Percentiles rank a stretch among this genome's conserved stretches.
Evolutionary conservation across 2,329 filamentous ascomycete genomes (phyloP).

Genomic region (Microcyclospora tardicrescens): DNA sequence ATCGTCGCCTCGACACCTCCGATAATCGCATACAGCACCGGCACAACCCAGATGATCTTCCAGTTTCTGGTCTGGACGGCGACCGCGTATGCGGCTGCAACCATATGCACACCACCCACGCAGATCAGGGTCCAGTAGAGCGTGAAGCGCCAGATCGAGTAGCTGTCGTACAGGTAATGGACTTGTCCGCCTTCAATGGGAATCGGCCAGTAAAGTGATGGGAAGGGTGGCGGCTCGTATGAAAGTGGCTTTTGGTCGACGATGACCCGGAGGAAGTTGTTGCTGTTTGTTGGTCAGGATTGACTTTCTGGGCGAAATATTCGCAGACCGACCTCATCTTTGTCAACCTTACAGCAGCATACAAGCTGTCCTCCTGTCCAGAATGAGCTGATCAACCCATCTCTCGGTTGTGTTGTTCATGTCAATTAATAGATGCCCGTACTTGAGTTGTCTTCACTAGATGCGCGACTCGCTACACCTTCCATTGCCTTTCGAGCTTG

Average conservation of each 20-base stretch:
- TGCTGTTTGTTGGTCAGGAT: conserved; percentile 1
- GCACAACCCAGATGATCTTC: conserved; percentile 55
- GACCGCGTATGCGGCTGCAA: conserved; percentile 58
- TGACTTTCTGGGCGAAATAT: too few relatives aligned
- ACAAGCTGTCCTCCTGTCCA: too few relatives aligned
- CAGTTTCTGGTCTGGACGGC: conserved; percentile 51
- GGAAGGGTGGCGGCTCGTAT: conserved; percentile 62
- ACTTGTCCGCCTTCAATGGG: conserved; percentile 43
- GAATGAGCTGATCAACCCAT: too few relatives aligned
- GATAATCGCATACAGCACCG: conserved; percentile 55
- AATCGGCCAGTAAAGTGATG: conserved; percentile 67
- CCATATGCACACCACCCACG: conserved; percentile 61
- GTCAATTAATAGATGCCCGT: too few relatives aligned
- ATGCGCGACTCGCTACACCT: too few relatives aligned
- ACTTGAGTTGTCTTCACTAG: too few relatives aligned
- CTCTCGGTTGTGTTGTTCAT: too few relatives aligned
- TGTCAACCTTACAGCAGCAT: too few relatives aligned
- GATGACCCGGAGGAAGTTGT: conserved; percentile 32
- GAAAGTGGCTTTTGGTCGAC: conserved; percentile 37
- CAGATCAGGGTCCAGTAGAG: conserved; percentile 74
- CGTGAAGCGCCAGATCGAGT: conserved; percentile 79
- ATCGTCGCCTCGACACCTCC: conserved; percentile 66
- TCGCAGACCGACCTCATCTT: too few relatives aligned
- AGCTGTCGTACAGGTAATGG: conserved; percentile 57
- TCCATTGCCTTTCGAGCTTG: too few relatives aligned